Base-by-base conservation (phyloP, 345 rosid species). In the Linum tenue region DNA sequence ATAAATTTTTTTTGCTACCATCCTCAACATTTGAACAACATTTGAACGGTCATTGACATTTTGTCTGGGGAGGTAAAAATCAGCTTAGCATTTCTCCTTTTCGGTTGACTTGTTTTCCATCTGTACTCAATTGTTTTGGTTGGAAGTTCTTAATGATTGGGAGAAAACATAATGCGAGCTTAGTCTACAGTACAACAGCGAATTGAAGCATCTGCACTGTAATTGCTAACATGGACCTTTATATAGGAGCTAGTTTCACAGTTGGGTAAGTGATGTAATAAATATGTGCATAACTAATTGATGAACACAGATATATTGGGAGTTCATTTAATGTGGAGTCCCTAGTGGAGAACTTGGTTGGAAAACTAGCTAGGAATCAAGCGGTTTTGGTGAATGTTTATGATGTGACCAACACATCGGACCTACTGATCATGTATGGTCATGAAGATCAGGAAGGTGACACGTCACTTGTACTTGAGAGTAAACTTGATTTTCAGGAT, bases 301-400 rank as follows among this genome's bases (percentile, higher is more conserved):
- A 38, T 69, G 63, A 65, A 73, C 68, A 63, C 83, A 92, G 98
- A 77, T 92, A 90, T 78, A 85, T 92, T 51, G 98, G 98, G 67
- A 97, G 98, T 50, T 91, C 98, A 64, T 92, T 92, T 78, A 97
- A 92, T 76, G 96, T 92, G 3, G 98, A 92, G 84, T 92, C 98
- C 76, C 97, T 92, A 2, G 97, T 92, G 62, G 98, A 92, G 81
- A 87, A 90, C 80, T 78, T 92, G 67, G 97, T 92, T 15, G 90
- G 98, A 62, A 97, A 90, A 73, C 98, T 92, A 72, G n/a, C n/a
- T n/a, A n/a, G n/a, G n/a, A n/a, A n/a, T n/a, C n/a, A n/a, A n/a
- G n/a, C n/a, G n/a, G n/a, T n/a, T n/a, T n/a, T n/a, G n/a, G n/a
- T n/a, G n/a, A n/a, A n/a, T n/a, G n/a, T n/a, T n/a, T n/a, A n/a